Evolutionary conservation across 2,329 filamentous ascomycete species (phyloP), one percentile per base, ranked within the genome.

Genomic region (Aspergillus pseudotamarii): DNA sequence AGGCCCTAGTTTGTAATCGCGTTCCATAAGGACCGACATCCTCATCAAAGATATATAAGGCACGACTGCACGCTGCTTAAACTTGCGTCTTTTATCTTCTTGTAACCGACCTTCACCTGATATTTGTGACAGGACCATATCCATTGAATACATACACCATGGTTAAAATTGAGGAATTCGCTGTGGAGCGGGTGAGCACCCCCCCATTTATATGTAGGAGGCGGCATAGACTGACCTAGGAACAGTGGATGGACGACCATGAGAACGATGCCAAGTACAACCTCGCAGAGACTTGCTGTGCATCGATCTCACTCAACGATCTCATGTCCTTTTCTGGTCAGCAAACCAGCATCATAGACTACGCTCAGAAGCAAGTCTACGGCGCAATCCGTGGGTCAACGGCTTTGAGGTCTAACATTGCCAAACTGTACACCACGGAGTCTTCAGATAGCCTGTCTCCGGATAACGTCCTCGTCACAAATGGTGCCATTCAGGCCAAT

Each of bases 401-500:
- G 26, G 58, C 60, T 23, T 62, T 77, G 16, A 68, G 76, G 14
- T 65, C 63, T 1, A 76, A 72, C 21, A 66, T 76, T n/a, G 74
- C 74, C 34, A 68, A 69, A 19, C 58, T 75, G 6, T 76, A 76
- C 60, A 87, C 87, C 5, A 82, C 83, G 26, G 85, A 87, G 65
- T 78, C 78, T 64, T 75, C 77, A 1, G 79, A 76, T 1, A 79
- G 80, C 6, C 73, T 87, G 12, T 76, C 83, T 21, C 79, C 74
- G 1, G 87, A 93, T 19, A 88, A 91, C 70, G 84, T 96, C 46
- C 77, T 96, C 59, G 88, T 94, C 63, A 92, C 91, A 0, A 87
- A 90, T 34, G 93, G 93, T 11, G 92, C 92, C 16, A 96, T 96
- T 57, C 84, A 87, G 6, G 93, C 92, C n/a, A 96, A 96, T 73